Percentiles rank a stretch among this genome's conserved stretches.
These are phyloP conservation scores for Thuja plicata DNA, from an alignment of 83 land plant species.

Conservation along the genomic window DNA sequence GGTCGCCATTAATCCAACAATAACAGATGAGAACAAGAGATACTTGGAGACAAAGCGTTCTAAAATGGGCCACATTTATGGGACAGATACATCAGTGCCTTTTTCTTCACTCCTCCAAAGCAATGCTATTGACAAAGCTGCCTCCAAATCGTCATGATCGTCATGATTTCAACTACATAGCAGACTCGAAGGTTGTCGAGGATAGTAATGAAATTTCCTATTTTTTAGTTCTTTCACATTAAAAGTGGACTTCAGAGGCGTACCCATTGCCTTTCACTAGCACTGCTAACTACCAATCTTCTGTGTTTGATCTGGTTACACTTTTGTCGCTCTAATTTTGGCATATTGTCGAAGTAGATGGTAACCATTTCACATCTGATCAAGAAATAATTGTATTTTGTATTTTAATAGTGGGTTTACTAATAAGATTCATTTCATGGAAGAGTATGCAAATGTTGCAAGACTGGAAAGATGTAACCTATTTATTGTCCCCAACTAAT, in stretches of 20 bases:
- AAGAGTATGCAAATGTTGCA: background rate
- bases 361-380: background rate
- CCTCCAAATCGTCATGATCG: constrained; percentile 1
- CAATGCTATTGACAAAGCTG: background rate
- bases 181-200: background rate
- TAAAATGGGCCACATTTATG: constrained; percentile 96
- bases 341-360: background rate
- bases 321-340: background rate
- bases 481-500: background rate
- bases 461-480: background rate
- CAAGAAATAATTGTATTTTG: background rate
- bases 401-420: background rate
- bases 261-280: background rate
- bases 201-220: background rate
- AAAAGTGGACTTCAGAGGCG: background rate
- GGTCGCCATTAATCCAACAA: constrained; percentile 72
- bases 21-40: constrained; percentile 85
- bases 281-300: background rate
- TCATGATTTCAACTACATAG: background rate
- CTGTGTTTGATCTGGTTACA: background rate
- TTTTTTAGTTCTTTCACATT: background rate
- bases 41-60: constrained; percentile 90
- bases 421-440: background rate
- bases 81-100: constrained; percentile 36
- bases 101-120: background rate